These are phyloP conservation scores for Arabidopsis suecica DNA, from an alignment of 345 rosid species.

Conservation along the genomic window DNA sequence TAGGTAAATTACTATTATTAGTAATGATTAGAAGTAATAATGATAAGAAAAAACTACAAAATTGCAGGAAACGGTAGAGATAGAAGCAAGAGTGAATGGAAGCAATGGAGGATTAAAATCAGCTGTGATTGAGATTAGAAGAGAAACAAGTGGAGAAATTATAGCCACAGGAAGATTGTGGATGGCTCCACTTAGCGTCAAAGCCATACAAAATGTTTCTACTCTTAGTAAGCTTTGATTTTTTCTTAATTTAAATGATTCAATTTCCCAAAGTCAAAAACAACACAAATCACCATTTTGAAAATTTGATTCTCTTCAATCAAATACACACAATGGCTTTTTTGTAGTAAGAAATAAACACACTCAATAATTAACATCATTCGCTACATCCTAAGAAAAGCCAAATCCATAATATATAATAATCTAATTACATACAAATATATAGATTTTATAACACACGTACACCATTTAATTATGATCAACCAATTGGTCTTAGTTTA, in stretches of 20 bases:
- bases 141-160: conserved; percentile 45
- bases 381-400: conserved; percentile 37
- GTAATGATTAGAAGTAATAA: neutral
- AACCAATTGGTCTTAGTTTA: conserved; percentile 28
- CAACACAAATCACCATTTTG: conserved; percentile 1
- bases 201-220: neutral
- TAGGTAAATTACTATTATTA: neutral
- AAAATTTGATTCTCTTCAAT: conserved; percentile 34
- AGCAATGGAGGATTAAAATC: conserved; percentile 51
- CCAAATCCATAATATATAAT: conserved; percentile 31
- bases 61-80: conserved; percentile 68
- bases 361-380: conserved; percentile 24
- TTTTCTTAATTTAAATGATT: neutral
- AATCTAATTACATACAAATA: conserved; percentile 45
- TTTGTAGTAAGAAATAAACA: conserved; percentile 17
- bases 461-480: conserved; percentile 13
- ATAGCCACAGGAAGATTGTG: conserved; percentile 68
- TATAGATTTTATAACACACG: conserved; percentile 14
- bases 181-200: conserved; percentile 51
- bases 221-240: conserved; percentile 52
- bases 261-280: neutral
- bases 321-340: conserved; percentile 23
- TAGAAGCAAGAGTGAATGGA: conserved; percentile 63
- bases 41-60: neutral
- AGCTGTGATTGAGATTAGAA: conserved; percentile 53